Evolutionary conservation across 2,329 filamentous ascomycete species (phyloP), one percentile per base, ranked within the genome.

Genomic region (Amauroascus niger): DNA sequence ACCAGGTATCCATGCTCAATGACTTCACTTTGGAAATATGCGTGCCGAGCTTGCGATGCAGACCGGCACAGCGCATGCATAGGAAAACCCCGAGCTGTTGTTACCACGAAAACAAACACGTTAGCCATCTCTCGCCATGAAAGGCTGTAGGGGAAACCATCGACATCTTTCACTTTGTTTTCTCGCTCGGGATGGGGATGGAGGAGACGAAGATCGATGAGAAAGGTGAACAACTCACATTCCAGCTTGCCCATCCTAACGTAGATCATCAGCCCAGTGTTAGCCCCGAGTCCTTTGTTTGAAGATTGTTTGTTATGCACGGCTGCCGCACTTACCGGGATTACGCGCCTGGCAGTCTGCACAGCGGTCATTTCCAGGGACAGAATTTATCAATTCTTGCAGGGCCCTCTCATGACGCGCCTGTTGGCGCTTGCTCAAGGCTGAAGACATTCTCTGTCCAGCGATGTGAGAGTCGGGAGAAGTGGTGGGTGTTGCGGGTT

Each of bases 21-120:
- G 90, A 97, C 72, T 98, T 98, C 75, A 98, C 89, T 71, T 98
- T 98, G 61, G 90, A 96, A 59, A 98, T 88, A 71, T 98, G 93
- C 39, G 93, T 97, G 57, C 93, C 93, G 65, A 98, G 77, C 73
- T 97, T 97, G 66, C 93, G 87, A 75, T 98, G 93, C 65, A 97
- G 80, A 52, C 89, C 81, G 52, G 90, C 93, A 76, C 93, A 98
- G 68, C 93, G 88, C 87, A 98, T 94, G 74, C 93, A 98, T 49
- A 98, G 77, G 69, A 98, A 98, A 60, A 97, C 82, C 56, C 93
- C 93, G 72, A 98, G 76, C 87, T 96, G 30, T 43, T 16, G 30
- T 20, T 41, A 24, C 18, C 39, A 7, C 18, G 41, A 40, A 7
- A 16, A 26, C n/a, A 24, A n/a, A 20, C 20, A 33, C 9, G 37